Evolutionary conservation across 495 filamentous ascomycete genomes (phyloP), one percentile per base, ranked within the genome.

Genomic region (Sporormia fimetaria): DNA sequence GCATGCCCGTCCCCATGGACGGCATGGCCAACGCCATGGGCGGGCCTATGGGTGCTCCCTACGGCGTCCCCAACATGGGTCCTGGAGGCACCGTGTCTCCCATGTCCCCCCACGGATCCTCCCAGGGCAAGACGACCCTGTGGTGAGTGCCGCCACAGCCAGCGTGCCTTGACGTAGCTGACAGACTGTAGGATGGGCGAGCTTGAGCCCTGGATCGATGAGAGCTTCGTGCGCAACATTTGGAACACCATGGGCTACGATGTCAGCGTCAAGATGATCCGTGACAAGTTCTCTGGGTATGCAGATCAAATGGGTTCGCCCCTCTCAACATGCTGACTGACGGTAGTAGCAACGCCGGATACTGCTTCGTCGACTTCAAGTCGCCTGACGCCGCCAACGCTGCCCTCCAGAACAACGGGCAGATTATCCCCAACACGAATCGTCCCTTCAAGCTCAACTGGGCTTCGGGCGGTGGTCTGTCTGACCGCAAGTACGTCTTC

Each of bases 201-300:
- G 59, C 80, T 99, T 55, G 90, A 96, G 62, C 84, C 85, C 2
- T 99, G 90, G 90, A 96, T 99, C 62, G 90, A 99, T 60, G 90
- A 99, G 65, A 92, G 83, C 60, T 99, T 96, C 64, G 83, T 99
- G 52, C 87, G 92, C 59, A 87, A 79, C 49, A 72, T 96, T 15
- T 96, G 85, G 78, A 82, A 78, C 61, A 79, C 80, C 54, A 78
- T 94, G 69, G 84, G 78, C 40, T 88, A 96, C 67, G 72, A 73
- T 47, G 90, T 99, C 54, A 95, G 95, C 55, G 90, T 99, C 32
- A 99, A 99, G 74, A 94, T 99, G 76, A 99, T 99, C 56, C 87
- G 90, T 44, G 90, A 99, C 68, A 94, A 94, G 63, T 94, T 94
- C 61, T 96, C 90, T 63, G 90, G 90, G 88, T 95, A 80, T 61